Evolutionary conservation across 345 rosid species (phyloP), one percentile per base, ranked within the genome.

Genomic region (Eucalyptus fibrosa): DNA sequence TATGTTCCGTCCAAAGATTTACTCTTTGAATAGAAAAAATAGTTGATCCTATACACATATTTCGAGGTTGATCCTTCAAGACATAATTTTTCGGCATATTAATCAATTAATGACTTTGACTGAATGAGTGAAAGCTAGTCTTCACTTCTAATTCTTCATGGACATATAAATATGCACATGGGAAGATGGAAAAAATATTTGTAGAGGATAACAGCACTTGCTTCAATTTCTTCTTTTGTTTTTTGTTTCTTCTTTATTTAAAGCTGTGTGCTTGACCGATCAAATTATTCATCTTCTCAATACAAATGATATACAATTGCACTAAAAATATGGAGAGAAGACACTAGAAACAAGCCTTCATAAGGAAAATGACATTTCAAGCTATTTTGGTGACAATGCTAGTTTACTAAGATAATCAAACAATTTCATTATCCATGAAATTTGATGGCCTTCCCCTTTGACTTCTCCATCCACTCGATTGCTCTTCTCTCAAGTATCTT

Each of bases 191-290:
- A 18, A 51, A 51, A 3, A 18, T 51, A 7, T 18, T 0, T 51
- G 9, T 18, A 51, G 56, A 51, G 0, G 4, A 0, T 0, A 51
- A 18, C 0, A 7, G 0, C 23, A 51, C 23, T 51, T 7, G 56
- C 9, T 7, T 18, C 56, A 51, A 7, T 18, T 51, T 18, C 56
- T 51, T 51, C 56, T 51, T 51, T 51, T 18, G 56, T 7, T 7
- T 51, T 51, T 51, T 51, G 1, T 0, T 51, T 51, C 9, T 51
- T 51, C 4, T 51, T 51, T 51, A 51, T 51, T 1, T 51, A 51
- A 51, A 51, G 23, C 0, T 0, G 4, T 0, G 9, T 51, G 56
- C 56, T 51, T 51, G 56, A 51, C 2, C 0, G 4, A 51, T 51
- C 23, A 51, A 7, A 51, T 7, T 51, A 51, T 51, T 51, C 56